Conservation (phyloP, 805 yeast species). For the Myxozyma lipomycoides region DNA sequence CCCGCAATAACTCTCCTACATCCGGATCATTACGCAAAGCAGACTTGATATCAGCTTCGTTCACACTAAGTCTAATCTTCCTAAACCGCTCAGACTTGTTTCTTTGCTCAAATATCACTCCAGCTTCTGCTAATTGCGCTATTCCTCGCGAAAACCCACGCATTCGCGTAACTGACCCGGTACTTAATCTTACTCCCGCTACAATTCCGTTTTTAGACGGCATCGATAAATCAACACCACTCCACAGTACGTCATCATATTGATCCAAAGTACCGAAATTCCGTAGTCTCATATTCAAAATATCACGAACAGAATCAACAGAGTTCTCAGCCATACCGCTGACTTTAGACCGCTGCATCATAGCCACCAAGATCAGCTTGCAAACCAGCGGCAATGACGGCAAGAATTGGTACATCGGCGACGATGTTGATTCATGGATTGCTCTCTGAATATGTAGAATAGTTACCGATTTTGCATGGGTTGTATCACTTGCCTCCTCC, state of each 20-base stretch:
- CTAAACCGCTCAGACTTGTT: slow-evolving; percentile 64
- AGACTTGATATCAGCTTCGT: slow-evolving; percentile 63
- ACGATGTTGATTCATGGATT: slow-evolving; percentile 67
- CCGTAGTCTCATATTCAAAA: slow-evolving; percentile 16
- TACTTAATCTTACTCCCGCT: slow-evolving; percentile 36
- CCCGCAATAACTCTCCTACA: slow-evolving; percentile 18
- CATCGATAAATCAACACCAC: slow-evolving; percentile 5
- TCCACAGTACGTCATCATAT: slow-evolving; percentile 12
- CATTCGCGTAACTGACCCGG: slow-evolving; percentile 46
- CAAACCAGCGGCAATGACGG: slow-evolving; percentile 59
- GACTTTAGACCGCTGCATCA: slow-evolving; percentile 60
- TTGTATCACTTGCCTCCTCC: slow-evolving; percentile 42
- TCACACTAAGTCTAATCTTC: slow-evolving; percentile 59
- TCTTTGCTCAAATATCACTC: slow-evolving; percentile 66
- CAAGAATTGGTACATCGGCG: slow-evolving; percentile 64
- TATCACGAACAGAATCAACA: slow-evolving; percentile 69
- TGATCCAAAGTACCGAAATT: slow-evolving; percentile 14
- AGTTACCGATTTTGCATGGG: slow-evolving; percentile 44
- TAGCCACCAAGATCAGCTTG: slow-evolving; percentile 67
- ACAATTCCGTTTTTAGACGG: slow-evolving; percentile 37
- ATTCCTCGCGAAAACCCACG: slow-evolving; percentile 58
- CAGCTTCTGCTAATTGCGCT: slow-evolving; percentile 71
- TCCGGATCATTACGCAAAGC: slow-evolving; percentile 42
- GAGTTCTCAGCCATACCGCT: slow-evolving; percentile 67
- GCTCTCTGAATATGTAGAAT: slow-evolving; percentile 76